Evolutionary conservation across 495 filamentous ascomycete species (phyloP), one percentile per base, ranked within the genome.

Genomic region (Penicillium bialowiezense): DNA sequence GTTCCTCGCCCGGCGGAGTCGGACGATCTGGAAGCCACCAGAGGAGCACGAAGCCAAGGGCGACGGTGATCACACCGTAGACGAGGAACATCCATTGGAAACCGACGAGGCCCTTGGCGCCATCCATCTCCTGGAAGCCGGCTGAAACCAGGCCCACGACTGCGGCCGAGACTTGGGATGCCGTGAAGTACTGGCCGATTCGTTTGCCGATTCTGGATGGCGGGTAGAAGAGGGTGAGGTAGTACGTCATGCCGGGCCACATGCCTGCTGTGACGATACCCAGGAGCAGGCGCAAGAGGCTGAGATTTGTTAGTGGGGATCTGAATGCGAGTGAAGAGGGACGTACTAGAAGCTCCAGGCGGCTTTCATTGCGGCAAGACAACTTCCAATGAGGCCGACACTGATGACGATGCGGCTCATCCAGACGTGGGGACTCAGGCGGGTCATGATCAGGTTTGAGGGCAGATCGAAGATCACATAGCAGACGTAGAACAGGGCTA

Each of bases 61-160:
- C 56, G 10, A 90, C 75, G 3, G 80, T 86, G 40, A 90, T 74
- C 7, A 96, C 67, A 7, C 91, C 91, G 51, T 90, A 96, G 29
- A 96, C 67, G 18, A 96, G 78, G 63, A 96, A 95, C 91, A 96
- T 95, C 91, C 91, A 96, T 52, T 89, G 85, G 63, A 90, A 96
- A 12, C 91, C 91, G 3, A 88, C 86, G 5, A 91, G 74, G 8
- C 91, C 90, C 12, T 78, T 75, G 2, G 71, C 58, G 7, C 88
- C 88, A 59, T 96, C 89, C 86, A 96, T 92, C 56, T 93, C 69
- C 62, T 95, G 89, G 62, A 96, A 95, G 0, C 91, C 91, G 1
- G 90, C 90, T 10, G 90, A 93, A 15, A 95, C 91, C 7, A 95
- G 75, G 4, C 91, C 90, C 7, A 92, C 91, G 5, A 95, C 90